These are phyloP conservation scores for Talaromyces sp. DNA, from an alignment of 2,329 filamentous ascomycete species.

Conservation along the genomic window DNA sequence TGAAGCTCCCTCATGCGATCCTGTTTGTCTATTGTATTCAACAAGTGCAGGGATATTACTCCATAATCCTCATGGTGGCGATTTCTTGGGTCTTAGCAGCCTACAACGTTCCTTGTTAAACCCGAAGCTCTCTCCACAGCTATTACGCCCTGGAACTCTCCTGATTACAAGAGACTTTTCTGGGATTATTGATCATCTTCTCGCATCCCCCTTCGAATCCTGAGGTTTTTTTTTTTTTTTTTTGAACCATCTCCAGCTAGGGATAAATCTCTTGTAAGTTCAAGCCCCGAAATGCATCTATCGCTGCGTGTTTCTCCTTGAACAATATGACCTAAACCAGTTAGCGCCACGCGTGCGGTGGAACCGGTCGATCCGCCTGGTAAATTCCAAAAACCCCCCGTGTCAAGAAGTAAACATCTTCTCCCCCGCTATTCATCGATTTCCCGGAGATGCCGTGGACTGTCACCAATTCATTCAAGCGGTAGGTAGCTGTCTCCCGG, in stretches of 20 bases:
- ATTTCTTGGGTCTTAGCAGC: no score
- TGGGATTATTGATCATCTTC: no score
- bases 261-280: conserved; percentile 8
- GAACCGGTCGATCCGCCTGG: conserved; percentile 26
- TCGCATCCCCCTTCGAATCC: no score
- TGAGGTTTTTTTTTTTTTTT: neutral
- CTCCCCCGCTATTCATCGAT: conserved; percentile 6
- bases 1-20: neutral
- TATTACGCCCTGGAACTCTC: no score
- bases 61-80: no score
- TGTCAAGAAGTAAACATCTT: conserved; percentile 18
- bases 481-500: conserved; percentile 33
- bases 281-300: no score
- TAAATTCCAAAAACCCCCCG: conserved; percentile 20
- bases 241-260: conserved; percentile 8
- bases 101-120: no score
- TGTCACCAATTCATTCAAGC: conserved; percentile 55
- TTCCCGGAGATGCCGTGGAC: conserved; percentile 51
- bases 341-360: conserved; percentile 32
- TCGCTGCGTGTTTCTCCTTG: neutral
- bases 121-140: no score
- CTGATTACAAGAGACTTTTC: no score
- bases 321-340: conserved; percentile 34
- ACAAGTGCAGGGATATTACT: neutral
- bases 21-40: neutral